Conservation (phyloP, 2,329 filamentous ascomycete species). For the Eutypa lata region DNA sequence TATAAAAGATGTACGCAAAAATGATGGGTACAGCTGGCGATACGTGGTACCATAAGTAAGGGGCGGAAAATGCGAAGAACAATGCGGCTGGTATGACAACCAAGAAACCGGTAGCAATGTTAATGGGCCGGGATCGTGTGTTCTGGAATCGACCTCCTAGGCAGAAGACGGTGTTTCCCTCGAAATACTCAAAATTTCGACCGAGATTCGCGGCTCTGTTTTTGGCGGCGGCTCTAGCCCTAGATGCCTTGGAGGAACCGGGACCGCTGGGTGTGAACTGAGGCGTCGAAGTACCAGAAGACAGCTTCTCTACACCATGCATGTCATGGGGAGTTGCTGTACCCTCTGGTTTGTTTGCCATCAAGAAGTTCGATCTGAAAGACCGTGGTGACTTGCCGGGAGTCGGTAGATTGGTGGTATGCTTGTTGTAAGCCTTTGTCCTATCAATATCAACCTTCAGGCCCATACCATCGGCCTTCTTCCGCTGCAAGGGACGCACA, state of each 20-base stretch:
- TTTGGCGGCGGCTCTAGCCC: constrained; percentile 16
- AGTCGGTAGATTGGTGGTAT: constrained; percentile 49
- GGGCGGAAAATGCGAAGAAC: constrained; percentile 82
- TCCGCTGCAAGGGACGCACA: constrained; percentile 67
- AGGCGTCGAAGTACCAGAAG: constrained; percentile 75
- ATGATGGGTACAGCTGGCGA: constrained; percentile 85
- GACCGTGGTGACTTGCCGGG: constrained; percentile 71
- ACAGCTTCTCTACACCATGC: constrained; percentile 76
- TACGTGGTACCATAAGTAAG: constrained; percentile 81
- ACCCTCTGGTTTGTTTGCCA: constrained; percentile 55
- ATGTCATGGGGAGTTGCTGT: constrained; percentile 50
- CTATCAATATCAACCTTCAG: constrained; percentile 59
- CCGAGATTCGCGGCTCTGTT: constrained; percentile 46
- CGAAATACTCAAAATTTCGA: constrained; percentile 87
- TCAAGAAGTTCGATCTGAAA: constrained; percentile 71
- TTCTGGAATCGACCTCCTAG: constrained; percentile 85
- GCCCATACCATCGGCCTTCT: constrained; percentile 39
- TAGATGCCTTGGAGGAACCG: constrained; percentile 17
- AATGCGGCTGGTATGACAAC: constrained; percentile 75
- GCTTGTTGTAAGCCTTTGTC: constrained; percentile 48
- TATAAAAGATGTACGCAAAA: constrained; percentile 87
- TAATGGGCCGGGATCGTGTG: constrained; percentile 81
- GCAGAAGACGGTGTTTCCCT: constrained; percentile 90
- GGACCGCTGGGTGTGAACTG: constrained; percentile 41
- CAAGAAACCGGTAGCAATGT: constrained; percentile 78